Evolutionary conservation across 1,139 yeast genomes (phyloP).

Genomic region (Suhomyces maxii): DNA sequence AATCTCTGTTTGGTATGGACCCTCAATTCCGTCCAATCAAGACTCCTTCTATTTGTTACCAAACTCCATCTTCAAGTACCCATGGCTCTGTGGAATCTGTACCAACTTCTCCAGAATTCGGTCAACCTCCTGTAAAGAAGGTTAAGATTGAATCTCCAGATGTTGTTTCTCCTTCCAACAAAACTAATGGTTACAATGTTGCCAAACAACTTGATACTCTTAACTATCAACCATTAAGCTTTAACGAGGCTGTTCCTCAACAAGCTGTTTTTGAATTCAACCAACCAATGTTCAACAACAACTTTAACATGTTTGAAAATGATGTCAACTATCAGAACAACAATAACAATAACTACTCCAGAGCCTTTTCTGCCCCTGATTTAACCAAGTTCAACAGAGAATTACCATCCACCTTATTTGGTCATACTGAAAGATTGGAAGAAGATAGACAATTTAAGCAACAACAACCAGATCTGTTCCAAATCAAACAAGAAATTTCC

Average conservation of each 20-base stretch:
- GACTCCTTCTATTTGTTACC: constrained; percentile 10
- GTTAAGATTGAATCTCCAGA: constrained; percentile 15
- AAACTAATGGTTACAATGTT: constrained; percentile 5
- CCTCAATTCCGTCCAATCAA: constrained; percentile 3
- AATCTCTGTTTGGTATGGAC: not conserved
- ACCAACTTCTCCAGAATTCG: constrained; percentile 17
- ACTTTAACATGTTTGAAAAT: constrained; percentile 17
- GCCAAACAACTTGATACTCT: constrained; percentile 2
- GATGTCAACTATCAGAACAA: not conserved
- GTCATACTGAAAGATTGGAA: constrained; percentile 9
- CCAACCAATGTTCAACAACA: constrained; percentile 14
- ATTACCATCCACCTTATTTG: constrained; percentile 8
- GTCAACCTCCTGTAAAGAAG: constrained; percentile 14
- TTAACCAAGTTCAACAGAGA: constrained; percentile 17
- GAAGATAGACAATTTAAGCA: not conserved
- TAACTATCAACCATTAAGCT: not conserved
- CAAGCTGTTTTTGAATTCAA: constrained; percentile 16
- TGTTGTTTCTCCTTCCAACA: constrained; percentile 9
- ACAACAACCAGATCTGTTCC: not conserved
- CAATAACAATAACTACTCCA: constrained; percentile 7
- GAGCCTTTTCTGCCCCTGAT: constrained; percentile 34
- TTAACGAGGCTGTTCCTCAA: constrained; percentile 12
- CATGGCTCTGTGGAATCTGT: constrained; percentile 8
- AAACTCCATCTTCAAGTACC: constrained; percentile 14
- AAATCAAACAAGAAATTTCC: constrained; percentile 1